Conservation (phyloP, 768 basidiomycete species). For the Lactarius pseudohatsudake region DNA sequence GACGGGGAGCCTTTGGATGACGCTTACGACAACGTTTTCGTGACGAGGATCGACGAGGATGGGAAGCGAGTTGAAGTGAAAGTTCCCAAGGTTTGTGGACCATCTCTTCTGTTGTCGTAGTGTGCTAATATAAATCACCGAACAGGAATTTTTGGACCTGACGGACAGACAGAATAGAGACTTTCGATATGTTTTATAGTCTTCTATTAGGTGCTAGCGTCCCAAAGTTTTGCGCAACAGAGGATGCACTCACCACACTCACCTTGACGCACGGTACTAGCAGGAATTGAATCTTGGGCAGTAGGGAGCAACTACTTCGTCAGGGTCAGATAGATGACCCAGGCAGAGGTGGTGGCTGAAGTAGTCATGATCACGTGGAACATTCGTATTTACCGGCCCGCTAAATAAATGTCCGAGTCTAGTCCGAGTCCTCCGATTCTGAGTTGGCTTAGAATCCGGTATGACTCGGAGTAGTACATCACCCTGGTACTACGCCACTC, state of each 20-base stretch:
- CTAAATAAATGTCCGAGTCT: not conserved
- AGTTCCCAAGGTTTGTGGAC: constrained; percentile 60
- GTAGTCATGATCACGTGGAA: not conserved
- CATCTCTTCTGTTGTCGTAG: not conserved
- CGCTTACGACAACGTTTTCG: constrained; percentile 60
- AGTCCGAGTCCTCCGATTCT: not conserved
- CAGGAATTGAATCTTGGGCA: not conserved
- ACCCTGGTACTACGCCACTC: constrained; percentile 7
- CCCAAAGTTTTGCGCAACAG: not conserved
- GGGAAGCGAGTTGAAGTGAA: constrained; percentile 55
- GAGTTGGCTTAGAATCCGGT: not conserved
- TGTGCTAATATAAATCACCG: constrained; percentile 12
- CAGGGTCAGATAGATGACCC: too few relatives aligned
- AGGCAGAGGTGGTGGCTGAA: too few relatives aligned
- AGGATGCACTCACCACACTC: not conserved
- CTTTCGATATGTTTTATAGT: constrained; percentile 67
- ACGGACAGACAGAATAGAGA: constrained; percentile 72
- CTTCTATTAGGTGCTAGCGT: not conserved
- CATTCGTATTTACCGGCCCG: not conserved
- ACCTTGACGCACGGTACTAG: not conserved
- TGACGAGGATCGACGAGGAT: constrained; percentile 51
- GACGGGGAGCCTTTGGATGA: constrained; percentile 55
- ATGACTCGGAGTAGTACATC: constrained; percentile 8
- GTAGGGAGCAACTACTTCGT: not conserved
- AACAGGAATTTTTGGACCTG: constrained; percentile 67